Evolutionary conservation across 352 stramenopile genomes (phyloP).

Genomic region (Thraustochytrium aureum): DNA sequence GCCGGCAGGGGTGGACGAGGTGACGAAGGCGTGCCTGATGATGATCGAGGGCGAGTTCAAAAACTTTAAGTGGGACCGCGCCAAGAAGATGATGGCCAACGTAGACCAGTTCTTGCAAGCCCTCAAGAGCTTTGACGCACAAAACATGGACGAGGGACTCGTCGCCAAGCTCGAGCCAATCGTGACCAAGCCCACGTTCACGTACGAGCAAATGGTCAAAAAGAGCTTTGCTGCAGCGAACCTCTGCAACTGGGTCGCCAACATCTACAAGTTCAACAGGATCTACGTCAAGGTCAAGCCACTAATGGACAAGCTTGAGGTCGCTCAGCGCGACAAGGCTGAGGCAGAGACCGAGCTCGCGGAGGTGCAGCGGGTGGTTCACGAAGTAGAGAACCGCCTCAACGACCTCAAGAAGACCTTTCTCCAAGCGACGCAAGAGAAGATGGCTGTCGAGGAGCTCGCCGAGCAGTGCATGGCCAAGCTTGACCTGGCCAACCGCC

Average conservation of each 20-base stretch:
- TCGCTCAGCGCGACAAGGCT: slow-evolving; percentile 77
- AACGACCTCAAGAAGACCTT: slow-evolving; percentile 88
- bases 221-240: slow-evolving; percentile 96
- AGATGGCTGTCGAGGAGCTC: slow-evolving; percentile 86
- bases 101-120: slow-evolving; percentile 62
- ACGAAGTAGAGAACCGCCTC: slow-evolving; percentile 86
- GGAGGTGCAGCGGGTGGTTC: slow-evolving; percentile 84
- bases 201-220: slow-evolving; percentile 91
- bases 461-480: slow-evolving; percentile 84
- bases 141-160: slow-evolving; percentile 88
- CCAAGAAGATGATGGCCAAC: slow-evolving; percentile 99
- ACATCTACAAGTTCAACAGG: slow-evolving; percentile 97
- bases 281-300: slow-evolving; percentile 99
- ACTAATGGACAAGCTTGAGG: slow-evolving; percentile 95
- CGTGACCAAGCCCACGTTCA: slow-evolving; percentile 84
- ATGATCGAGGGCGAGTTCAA: slow-evolving; percentile 96
- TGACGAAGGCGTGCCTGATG: slow-evolving; percentile 95
- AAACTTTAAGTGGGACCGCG: slow-evolving; percentile 96
- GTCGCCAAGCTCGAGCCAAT: slow-evolving; percentile 85
- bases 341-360: slow-evolving; percentile 87
- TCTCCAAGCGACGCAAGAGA: slow-evolving; percentile 89
- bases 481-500: slow-evolving; percentile 84
- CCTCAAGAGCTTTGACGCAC: slow-evolving; percentile 54
- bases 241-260: slow-evolving; percentile 96
- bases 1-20: slow-evolving; percentile 89